Evolutionary conservation across 2,329 filamentous ascomycete genomes (phyloP).

Genomic region (Stagonosporopsis cucurbitacearum): DNA sequence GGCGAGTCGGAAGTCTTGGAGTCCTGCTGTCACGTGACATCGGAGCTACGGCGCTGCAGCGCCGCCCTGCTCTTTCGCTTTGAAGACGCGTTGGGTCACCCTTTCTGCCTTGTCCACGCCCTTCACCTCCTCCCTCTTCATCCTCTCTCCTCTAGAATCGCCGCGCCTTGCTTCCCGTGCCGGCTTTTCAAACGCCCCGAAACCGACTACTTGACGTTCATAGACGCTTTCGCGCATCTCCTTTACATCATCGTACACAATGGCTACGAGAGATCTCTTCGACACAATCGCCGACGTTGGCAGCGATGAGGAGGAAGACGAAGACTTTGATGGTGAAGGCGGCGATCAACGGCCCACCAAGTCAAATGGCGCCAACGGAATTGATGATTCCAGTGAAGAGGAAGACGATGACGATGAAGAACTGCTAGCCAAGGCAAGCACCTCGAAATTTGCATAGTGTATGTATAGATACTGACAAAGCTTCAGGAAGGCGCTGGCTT

Average conservation of each 20-base stretch:
- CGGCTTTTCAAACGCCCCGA: slow-evolving; percentile 18
- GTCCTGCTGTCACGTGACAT: background rate
- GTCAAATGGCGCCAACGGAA: slow-evolving; percentile 39
- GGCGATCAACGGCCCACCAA: slow-evolving; percentile 32
- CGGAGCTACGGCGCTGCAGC: slow-evolving; percentile 23
- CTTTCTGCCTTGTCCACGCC: slow-evolving; percentile 26
- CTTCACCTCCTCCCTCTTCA: slow-evolving; percentile 24
- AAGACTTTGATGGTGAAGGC: slow-evolving; percentile 45
- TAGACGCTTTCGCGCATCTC: slow-evolving; percentile 30
- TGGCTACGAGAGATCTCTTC: slow-evolving; percentile 68
- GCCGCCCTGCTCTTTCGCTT: slow-evolving; percentile 25
- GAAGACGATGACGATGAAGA: slow-evolving; percentile 52
- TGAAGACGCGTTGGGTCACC: slow-evolving; percentile 29
- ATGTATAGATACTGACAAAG: slow-evolving; percentile 23
- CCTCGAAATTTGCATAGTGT: slow-evolving; percentile 19
- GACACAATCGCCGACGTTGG: slow-evolving; percentile 86
- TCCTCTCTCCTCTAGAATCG: slow-evolving; percentile 24
- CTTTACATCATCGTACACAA: slow-evolving; percentile 38
- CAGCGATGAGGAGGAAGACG: slow-evolving; percentile 63
- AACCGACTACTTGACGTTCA: slow-evolving; percentile 17
- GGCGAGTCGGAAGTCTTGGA: background rate
- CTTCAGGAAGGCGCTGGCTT: slow-evolving; percentile 87
- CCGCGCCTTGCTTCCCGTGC: slow-evolving; percentile 17
- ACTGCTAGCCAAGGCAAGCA: slow-evolving; percentile 39
- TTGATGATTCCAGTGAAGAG: slow-evolving; percentile 50